Percentiles rank a stretch among this genome's conserved stretches.
These are phyloP conservation scores for Neonectria hederae DNA, from an alignment of 2,329 filamentous ascomycete genomes.

Conservation along the genomic window DNA sequence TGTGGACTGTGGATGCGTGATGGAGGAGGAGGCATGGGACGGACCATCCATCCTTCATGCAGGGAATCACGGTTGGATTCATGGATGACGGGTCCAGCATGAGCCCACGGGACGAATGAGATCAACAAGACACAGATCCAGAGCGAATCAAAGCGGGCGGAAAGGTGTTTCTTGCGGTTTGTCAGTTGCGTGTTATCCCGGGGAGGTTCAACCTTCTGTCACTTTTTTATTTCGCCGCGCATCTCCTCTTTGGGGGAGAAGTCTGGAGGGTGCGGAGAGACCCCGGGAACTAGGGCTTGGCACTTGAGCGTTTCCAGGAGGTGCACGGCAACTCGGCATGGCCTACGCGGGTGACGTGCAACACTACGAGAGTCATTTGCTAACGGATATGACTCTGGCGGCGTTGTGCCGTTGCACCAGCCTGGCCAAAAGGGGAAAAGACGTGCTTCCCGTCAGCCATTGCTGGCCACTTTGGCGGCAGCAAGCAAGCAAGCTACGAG, in stretches of 20 bases:
- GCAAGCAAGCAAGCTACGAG: neutral
- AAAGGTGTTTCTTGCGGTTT: too few relatives aligned
- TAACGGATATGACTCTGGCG: too few relatives aligned
- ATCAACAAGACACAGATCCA: neutral
- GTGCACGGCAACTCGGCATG: conserved; percentile 36
- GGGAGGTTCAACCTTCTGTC: too few relatives aligned
- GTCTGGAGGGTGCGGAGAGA: conserved; percentile 33
- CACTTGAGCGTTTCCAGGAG: neutral
- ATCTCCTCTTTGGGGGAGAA: neutral
- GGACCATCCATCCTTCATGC: conserved; percentile 12
- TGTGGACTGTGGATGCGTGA: neutral
- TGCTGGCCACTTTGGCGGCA: neutral
- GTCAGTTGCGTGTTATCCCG: too few relatives aligned
- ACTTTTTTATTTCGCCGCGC: too few relatives aligned
- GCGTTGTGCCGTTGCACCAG: too few relatives aligned
- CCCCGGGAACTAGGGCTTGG: conserved; percentile 13
- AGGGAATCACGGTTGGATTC: conserved; percentile 21
- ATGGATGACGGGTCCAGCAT: conserved; percentile 3
- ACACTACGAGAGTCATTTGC: too few relatives aligned
- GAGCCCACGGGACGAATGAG: conserved; percentile 19
- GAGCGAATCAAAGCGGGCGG: neutral
- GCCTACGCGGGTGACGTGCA: neutral
- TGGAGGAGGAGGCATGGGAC: neutral
- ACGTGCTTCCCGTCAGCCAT: neutral
- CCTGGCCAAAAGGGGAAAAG: neutral